Evolutionary conservation across 2,329 filamentous ascomycete genomes (phyloP).

Genomic region (Aspergillus bombycis): DNA sequence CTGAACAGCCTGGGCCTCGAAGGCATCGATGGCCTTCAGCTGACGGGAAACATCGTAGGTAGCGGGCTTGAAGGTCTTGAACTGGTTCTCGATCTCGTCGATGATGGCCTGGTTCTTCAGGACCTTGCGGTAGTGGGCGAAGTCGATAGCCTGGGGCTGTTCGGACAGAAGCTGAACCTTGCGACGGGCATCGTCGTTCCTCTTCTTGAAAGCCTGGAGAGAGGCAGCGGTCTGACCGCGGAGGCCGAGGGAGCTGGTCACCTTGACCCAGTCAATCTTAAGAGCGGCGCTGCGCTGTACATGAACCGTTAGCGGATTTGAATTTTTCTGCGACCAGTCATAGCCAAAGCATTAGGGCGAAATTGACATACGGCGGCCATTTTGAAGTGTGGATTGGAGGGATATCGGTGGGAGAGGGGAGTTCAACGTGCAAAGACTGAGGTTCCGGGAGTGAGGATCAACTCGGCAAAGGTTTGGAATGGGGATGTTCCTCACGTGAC

Average conservation of each 20-base stretch:
- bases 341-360: background rate
- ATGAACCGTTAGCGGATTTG: conserved; percentile 24
- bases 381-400: conserved; percentile 36
- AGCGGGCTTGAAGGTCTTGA: conserved; percentile 85
- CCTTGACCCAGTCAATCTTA: conserved; percentile 99
- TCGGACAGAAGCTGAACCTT: conserved; percentile 84
- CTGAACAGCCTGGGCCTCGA: conserved; percentile 95
- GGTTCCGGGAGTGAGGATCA: conserved; percentile 38
- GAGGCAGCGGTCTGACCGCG: conserved; percentile 90
- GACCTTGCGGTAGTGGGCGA: conserved; percentile 83
- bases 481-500: conserved; percentile 34
- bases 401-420: conserved; percentile 33
- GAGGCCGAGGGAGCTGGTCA: conserved; percentile 91
- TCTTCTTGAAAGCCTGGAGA: conserved; percentile 97
- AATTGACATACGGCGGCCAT: conserved; percentile 47
- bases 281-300: conserved; percentile 91
- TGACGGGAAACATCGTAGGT: conserved; percentile 93
- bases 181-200: conserved; percentile 97
- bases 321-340: conserved; percentile 7
- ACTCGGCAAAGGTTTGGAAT: conserved; percentile 45
- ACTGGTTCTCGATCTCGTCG: conserved; percentile 96
- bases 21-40: conserved; percentile 97
- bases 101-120: conserved; percentile 96
- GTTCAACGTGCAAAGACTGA: conserved; percentile 40
- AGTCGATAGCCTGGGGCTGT: conserved; percentile 85